These are phyloP conservation scores for Ceratocystiopsis sp. DNA, from an alignment of 2,329 filamentous ascomycete species.

Conservation along the genomic window DNA sequence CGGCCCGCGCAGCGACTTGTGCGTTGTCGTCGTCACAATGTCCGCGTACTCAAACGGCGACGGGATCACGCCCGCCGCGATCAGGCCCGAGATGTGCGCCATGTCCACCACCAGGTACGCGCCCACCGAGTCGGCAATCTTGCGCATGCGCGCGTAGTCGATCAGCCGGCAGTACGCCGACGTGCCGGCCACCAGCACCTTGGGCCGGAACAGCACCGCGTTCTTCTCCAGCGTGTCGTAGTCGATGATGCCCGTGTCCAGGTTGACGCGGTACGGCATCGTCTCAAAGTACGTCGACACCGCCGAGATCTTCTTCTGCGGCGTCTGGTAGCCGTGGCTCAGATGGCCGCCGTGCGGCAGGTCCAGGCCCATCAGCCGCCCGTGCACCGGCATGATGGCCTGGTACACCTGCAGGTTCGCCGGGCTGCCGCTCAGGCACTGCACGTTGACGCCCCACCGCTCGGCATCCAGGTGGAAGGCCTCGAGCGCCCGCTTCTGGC, in stretches of 20 bases:
- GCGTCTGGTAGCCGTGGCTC: constrained; percentile 94
- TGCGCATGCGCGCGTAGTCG: constrained; percentile 89
- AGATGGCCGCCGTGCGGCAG: constrained; percentile 88
- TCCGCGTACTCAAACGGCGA: constrained; percentile 87
- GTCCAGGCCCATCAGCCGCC: constrained; percentile 91
- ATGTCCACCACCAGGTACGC: constrained; percentile 95
- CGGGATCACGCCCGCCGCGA: constrained; percentile 83
- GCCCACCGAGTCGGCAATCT: constrained; percentile 84
- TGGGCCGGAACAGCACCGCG: constrained; percentile 82
- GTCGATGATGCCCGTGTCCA: constrained; percentile 88
- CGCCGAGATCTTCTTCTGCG: constrained; percentile 90
- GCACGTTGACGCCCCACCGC: constrained; percentile 98
- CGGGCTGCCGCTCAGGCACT: constrained; percentile 80
- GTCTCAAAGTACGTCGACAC: constrained; percentile 99
- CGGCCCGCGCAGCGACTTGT: constrained; percentile 95
- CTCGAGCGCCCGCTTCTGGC: constrained; percentile 83
- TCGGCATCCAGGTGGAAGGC: constrained; percentile 72
- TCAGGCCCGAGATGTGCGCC: constrained; percentile 94
- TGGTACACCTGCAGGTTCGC: constrained; percentile 98
- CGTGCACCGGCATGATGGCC: constrained; percentile 88
- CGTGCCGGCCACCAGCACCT: constrained; percentile 89
- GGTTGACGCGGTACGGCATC: constrained; percentile 82
- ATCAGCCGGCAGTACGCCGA: constrained; percentile 97
- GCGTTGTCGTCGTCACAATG: constrained; percentile 94
- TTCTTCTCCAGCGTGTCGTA: constrained; percentile 87